Percentiles rank a stretch among this genome's conserved stretches.
Evolutionary conservation across 2,329 filamentous ascomycete genomes (phyloP).

Genomic region (Sporothrix phasma): DNA sequence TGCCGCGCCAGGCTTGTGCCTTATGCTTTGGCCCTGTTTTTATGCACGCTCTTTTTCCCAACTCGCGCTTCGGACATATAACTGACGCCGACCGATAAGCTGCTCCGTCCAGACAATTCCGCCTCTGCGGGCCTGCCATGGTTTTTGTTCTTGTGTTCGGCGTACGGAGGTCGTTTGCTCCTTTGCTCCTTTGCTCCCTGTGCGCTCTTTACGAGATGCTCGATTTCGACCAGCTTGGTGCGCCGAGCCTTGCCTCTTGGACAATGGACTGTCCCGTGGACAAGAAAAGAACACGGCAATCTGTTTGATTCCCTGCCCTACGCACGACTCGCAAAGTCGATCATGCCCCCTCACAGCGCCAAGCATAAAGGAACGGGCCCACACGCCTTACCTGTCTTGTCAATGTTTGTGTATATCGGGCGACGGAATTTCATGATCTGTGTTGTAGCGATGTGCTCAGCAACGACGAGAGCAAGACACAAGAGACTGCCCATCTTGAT

Average conservation of each 20-base stretch:
- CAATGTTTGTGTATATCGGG: background rate
- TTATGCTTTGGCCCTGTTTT: background rate
- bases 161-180: conserved; percentile 1
- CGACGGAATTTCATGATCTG: background rate
- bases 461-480: background rate
- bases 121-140: background rate
- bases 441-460: background rate
- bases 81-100: conserved; percentile 13
- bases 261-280: background rate
- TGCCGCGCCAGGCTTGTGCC: background rate
- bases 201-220: background rate
- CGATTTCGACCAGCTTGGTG: too few relatives aligned
- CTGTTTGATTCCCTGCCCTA: too few relatives aligned
- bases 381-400: background rate
- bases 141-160: background rate
- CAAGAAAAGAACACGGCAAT: too few relatives aligned
- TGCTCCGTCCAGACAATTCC: background rate
- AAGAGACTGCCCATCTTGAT: background rate
- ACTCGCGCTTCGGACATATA: conserved; percentile 16
- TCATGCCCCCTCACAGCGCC: background rate
- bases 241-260: background rate
- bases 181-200: background rate
- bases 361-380: too few relatives aligned
- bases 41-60: background rate
- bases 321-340: background rate